Percentiles rank a stretch among this genome's conserved stretches.
These are phyloP conservation scores for Phytophthora tubulina DNA, from an alignment of 352 stramenopile genomes.

Conservation along the genomic window DNA sequence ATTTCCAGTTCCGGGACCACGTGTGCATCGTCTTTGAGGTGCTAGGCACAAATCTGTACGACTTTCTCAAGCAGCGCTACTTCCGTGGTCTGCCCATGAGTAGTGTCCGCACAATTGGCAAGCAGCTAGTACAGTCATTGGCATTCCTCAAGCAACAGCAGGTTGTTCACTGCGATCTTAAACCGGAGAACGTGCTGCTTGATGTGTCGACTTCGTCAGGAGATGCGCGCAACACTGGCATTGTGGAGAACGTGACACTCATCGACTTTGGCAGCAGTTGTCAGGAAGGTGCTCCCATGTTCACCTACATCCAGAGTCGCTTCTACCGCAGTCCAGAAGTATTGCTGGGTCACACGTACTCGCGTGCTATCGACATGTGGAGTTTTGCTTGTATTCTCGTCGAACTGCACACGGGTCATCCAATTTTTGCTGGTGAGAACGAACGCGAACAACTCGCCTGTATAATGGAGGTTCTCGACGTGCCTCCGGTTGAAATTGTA, in stretches of 20 bases:
- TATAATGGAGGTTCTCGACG: constrained; percentile 84
- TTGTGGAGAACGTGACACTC: constrained; percentile 66
- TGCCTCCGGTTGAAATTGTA: constrained; percentile 58
- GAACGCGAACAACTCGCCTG: constrained; percentile 87
- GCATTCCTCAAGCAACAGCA: constrained; percentile 76
- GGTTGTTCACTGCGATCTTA: constrained; percentile 98
- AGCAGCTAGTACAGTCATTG: constrained; percentile 90
- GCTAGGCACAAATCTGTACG: constrained; percentile 96
- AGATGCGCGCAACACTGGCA: constrained; percentile 14
- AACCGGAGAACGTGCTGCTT: constrained; percentile 97
- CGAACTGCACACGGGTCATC: constrained; percentile 83
- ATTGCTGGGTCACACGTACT: constrained; percentile 93
- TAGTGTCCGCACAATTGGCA: constrained; percentile 89
- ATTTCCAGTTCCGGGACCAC: constrained; percentile 95
- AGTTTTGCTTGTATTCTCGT: constrained; percentile 89
- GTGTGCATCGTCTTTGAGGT: constrained; percentile 98
- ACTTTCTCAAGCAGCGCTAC: constrained; percentile 95
- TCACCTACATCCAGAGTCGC: constrained; percentile 98
- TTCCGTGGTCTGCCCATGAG: constrained; percentile 95
- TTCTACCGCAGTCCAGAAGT: constrained; percentile 99
- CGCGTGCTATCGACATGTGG: constrained; percentile 90
- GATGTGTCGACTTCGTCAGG: constrained; percentile 8
- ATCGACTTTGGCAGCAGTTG: constrained; percentile 99
- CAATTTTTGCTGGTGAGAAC: constrained; percentile 89
- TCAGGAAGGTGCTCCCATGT: constrained; percentile 89